These are phyloP conservation scores for Neurospora tetraspora DNA, from an alignment of 495 filamentous ascomycete genomes.

Conservation along the genomic window DNA sequence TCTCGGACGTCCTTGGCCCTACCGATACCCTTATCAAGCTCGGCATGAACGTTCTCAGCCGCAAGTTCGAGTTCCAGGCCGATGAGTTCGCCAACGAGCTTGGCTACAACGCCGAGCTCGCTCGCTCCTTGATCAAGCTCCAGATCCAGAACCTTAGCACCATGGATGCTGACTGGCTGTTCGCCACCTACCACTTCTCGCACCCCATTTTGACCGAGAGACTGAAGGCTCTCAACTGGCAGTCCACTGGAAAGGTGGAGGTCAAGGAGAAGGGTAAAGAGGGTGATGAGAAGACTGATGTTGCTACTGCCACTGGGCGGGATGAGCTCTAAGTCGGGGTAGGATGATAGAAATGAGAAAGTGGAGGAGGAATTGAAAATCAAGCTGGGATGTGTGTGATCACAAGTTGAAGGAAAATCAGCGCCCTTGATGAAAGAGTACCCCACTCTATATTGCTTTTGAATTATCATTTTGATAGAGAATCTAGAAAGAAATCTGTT, in stretches of 20 bases:
- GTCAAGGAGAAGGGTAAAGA: slow-evolving; percentile 24
- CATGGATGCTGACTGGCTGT: slow-evolving; percentile 98
- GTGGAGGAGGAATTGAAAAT: neutral
- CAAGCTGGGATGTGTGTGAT: neutral
- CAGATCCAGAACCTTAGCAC: slow-evolving; percentile 96
- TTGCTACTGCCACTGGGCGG: slow-evolving; percentile 23
- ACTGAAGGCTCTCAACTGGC: slow-evolving; percentile 80
- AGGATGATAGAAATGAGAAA: neutral
- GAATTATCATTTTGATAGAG: neutral
- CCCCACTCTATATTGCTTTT: neutral
- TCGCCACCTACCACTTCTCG: slow-evolving; percentile 95
- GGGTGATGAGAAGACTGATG: slow-evolving; percentile 19
- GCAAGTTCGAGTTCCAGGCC: slow-evolving; percentile 90
- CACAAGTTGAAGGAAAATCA: neutral
- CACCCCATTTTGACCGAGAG: slow-evolving; percentile 94
- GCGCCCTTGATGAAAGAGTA: neutral
- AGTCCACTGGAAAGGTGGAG: slow-evolving; percentile 34
- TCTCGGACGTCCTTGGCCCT: slow-evolving; percentile 85
- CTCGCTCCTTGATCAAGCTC: slow-evolving; percentile 83
- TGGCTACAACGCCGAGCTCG: slow-evolving; percentile 79
- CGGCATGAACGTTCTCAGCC: slow-evolving; percentile 89
- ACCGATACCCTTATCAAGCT: slow-evolving; percentile 90
- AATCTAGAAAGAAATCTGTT: neutral
- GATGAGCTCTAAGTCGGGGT: slow-evolving; percentile 23
- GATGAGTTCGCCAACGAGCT: slow-evolving; percentile 79